Conservation (phyloP, 2,329 filamentous ascomycete species). For the Sclerotinia spermophila region DNA sequence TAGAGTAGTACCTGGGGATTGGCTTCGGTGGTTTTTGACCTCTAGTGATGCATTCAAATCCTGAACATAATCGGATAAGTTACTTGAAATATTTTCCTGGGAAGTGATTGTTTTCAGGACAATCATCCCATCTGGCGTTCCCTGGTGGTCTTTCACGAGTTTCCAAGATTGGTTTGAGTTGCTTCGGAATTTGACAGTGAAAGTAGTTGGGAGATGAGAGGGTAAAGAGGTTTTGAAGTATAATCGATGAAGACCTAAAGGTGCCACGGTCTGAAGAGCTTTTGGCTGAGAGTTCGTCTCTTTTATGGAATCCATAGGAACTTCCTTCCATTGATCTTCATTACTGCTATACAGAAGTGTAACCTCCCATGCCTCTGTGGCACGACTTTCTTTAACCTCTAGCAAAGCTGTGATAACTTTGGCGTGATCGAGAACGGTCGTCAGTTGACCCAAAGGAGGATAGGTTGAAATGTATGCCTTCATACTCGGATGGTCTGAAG, state of each 20-base stretch:
- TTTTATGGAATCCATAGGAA: conserved; percentile 37
- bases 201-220: conserved; percentile 51
- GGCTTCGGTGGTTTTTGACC: conserved; percentile 54
- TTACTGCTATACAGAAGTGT: conserved; percentile 68
- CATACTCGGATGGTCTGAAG: conserved; percentile 45
- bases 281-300: conserved; percentile 42
- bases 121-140: conserved; percentile 59
- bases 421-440: conserved; percentile 47
- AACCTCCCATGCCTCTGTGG: conserved; percentile 63
- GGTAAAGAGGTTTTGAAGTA: conserved; percentile 54
- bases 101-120: conserved; percentile 46
- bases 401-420: conserved; percentile 62
- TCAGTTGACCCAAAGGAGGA: conserved; percentile 74
- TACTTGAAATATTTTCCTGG: conserved; percentile 28
- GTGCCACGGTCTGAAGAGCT: conserved; percentile 45
- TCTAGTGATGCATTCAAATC: conserved; percentile 54
- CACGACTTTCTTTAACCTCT: conserved; percentile 56
- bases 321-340: conserved; percentile 55
- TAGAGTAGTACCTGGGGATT: conserved; percentile 64
- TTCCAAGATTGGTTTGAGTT: conserved; percentile 55
- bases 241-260: conserved; percentile 39
- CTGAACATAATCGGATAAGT: conserved; percentile 49
- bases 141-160: conserved; percentile 66
- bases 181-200: conserved; percentile 68
- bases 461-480: conserved; percentile 54